Evolutionary conservation across 2,329 filamentous ascomycete species (phyloP).

Genomic region (Aureobasidium sp.): DNA sequence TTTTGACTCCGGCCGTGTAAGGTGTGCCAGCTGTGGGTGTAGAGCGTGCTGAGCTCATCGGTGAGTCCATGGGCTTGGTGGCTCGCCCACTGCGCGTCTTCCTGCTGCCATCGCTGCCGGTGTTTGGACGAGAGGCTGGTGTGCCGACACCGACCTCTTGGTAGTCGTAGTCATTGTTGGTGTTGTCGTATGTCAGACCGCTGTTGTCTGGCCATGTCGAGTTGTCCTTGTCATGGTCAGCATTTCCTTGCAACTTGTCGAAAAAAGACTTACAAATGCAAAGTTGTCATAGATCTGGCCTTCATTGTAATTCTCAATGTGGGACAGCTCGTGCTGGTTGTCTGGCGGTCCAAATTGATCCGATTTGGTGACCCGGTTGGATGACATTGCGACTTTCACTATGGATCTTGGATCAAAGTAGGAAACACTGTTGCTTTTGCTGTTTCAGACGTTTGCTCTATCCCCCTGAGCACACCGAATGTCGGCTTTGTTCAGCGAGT

Average conservation of each 20-base stretch:
- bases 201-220: neutral
- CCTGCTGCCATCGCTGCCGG: conserved; percentile 33
- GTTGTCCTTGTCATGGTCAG: conserved; percentile 17
- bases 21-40: conserved; percentile 28
- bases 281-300: conserved; percentile 32
- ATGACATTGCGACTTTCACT: conserved; percentile 16
- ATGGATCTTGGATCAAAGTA: neutral
- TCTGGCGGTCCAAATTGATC: conserved; percentile 8
- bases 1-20: conserved; percentile 34
- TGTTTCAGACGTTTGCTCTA: conserved; percentile 18
- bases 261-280: conserved; percentile 19
- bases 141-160: conserved; percentile 23
- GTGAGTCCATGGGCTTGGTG: conserved; percentile 29
- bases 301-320: conserved; percentile 39
- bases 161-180: conserved; percentile 21
- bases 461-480: neutral
- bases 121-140: conserved; percentile 37
- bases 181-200: conserved; percentile 8
- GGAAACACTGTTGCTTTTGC: conserved; percentile 14
- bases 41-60: conserved; percentile 26
- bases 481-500: conserved; percentile 7
- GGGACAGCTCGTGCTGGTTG: conserved; percentile 31
- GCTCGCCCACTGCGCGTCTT: conserved; percentile 35
- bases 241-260: neutral
- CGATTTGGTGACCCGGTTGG: neutral